phyloP scores from a whole-genome alignment of 805 yeast species.

The Candida pseudoglaebosa region DNA sequence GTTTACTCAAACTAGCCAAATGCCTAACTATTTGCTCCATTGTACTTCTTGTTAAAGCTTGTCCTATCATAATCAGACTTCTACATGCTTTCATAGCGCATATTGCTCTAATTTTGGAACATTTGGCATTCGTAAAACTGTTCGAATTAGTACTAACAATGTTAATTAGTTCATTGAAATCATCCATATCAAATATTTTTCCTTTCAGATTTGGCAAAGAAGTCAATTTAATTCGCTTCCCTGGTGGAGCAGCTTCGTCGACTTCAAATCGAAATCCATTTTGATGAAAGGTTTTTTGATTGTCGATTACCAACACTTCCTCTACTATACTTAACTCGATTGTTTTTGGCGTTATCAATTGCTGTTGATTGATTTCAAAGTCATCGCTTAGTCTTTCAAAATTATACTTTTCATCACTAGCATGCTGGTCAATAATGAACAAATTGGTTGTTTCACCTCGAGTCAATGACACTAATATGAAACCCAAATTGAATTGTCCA shows the following conservation, averaged over 20 bases:
- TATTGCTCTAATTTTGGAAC: slow-evolving; percentile 77
- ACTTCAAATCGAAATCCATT: slow-evolving; percentile 74
- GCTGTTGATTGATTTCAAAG: slow-evolving; percentile 57
- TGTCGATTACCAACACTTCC: slow-evolving; percentile 65
- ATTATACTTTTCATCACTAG: slow-evolving; percentile 92
- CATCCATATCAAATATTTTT: slow-evolving; percentile 59
- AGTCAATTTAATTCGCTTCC: slow-evolving; percentile 48
- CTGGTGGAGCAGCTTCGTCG: slow-evolving; percentile 51
- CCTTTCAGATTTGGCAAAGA: slow-evolving; percentile 74
- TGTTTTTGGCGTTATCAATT: slow-evolving; percentile 54
- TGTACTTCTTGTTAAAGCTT: slow-evolving; percentile 48
- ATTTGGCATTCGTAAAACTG: slow-evolving; percentile 36
- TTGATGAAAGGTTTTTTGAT: slow-evolving; percentile 50
- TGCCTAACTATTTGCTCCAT: slow-evolving; percentile 71
- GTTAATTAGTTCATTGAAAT: slow-evolving; percentile 75
- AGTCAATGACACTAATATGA: slow-evolving; percentile 57
- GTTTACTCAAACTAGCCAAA: slow-evolving; percentile 72
- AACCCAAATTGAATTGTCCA: slow-evolving; percentile 96
- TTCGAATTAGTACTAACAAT: slow-evolving; percentile 32
- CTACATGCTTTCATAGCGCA: slow-evolving; percentile 96
- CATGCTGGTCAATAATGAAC: slow-evolving; percentile 95
- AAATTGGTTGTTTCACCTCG: slow-evolving; percentile 45
- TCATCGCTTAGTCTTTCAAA: slow-evolving; percentile 63
- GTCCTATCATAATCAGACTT: slow-evolving; percentile 91
- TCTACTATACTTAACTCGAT: slow-evolving; percentile 76